phyloP scores from a whole-genome alignment of 192 early-diverging fungal genomes.

The Coemansia sp. region DNA sequence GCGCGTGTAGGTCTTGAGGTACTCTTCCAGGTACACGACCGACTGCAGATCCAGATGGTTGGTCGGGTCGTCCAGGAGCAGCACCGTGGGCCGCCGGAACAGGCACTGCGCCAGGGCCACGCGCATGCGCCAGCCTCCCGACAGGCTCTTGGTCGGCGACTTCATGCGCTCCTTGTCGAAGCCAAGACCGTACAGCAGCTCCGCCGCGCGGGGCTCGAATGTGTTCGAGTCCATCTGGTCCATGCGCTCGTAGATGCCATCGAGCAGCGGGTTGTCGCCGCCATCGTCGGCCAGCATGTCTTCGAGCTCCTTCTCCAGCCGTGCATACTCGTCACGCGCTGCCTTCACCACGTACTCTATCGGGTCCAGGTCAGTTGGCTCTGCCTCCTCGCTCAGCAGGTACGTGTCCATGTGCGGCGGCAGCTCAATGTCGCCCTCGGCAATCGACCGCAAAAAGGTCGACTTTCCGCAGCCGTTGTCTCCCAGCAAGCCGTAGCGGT shows the following conservation, averaged over 20 bases:
- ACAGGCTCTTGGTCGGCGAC: slow-evolving; percentile 92
- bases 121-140: slow-evolving; percentile 99
- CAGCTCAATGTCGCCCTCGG: slow-evolving; percentile 90
- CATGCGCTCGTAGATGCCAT: slow-evolving; percentile 97
- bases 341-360: slow-evolving; percentile 88
- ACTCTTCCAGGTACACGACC: slow-evolving; percentile 83
- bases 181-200: slow-evolving; percentile 91
- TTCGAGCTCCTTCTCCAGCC: slow-evolving; percentile 90
- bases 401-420: slow-evolving; percentile 98
- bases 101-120: slow-evolving; percentile 94
- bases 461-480: slow-evolving; percentile 96
- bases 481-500: slow-evolving; percentile 94
- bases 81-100: slow-evolving; percentile 89
- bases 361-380: slow-evolving; percentile 88
- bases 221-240: slow-evolving; percentile 88
- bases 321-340: slow-evolving; percentile 85
- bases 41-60: slow-evolving; percentile 92
- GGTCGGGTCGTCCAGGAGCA: slow-evolving; percentile 92
- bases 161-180: slow-evolving; percentile 86
- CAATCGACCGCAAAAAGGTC: slow-evolving; percentile 91
- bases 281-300: slow-evolving; percentile 80
- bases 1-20: slow-evolving; percentile 74
- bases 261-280: slow-evolving; percentile 83
- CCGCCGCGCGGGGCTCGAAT: slow-evolving; percentile 90
- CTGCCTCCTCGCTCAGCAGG: slow-evolving; percentile 92